Conservation (phyloP, 2,329 filamentous ascomycete species). For the Beauveria medogensis region DNA sequence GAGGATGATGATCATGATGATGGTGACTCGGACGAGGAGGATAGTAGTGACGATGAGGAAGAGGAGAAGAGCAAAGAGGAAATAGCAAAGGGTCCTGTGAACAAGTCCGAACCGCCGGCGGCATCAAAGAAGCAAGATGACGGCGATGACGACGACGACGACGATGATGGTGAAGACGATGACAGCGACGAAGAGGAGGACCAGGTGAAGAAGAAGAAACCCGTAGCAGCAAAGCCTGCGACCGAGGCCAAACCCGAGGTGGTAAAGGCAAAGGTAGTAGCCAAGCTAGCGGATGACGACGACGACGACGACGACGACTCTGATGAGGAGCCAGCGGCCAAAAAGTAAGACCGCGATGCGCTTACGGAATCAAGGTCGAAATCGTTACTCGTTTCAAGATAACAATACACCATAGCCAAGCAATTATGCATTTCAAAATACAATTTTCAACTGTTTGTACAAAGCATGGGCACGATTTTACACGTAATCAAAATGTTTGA, state of each 20-base stretch:
- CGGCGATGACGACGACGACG: neutral
- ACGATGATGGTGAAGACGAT: slow-evolving; percentile 14
- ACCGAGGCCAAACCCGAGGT: neutral
- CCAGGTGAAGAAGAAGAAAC: neutral
- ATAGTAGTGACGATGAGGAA: slow-evolving; percentile 13
- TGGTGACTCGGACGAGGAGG: slow-evolving; percentile 9
- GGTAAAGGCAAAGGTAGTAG: slow-evolving; percentile 11
- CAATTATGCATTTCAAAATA: neutral
- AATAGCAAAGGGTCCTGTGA: slow-evolving; percentile 20
- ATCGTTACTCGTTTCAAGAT: neutral
- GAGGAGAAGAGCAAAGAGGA: slow-evolving; percentile 17
- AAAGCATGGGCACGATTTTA: neutral
- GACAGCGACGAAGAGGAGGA: neutral
- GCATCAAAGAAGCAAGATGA: slow-evolving; percentile 12
- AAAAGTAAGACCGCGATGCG: slow-evolving; percentile 8
- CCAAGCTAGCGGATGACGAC: slow-evolving; percentile 18
- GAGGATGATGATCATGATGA: neutral
- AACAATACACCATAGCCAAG: slow-evolving; percentile 9
- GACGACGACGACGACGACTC: slow-evolving; percentile 20
- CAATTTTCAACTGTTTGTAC: neutral
- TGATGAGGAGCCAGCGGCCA: slow-evolving; percentile 19
- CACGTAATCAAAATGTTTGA: neutral
- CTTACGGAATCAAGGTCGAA: slow-evolving; percentile 5
- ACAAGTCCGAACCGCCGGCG: slow-evolving; percentile 10
- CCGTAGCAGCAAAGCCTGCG: neutral